These are phyloP conservation scores for Colletotrichum melonis DNA, from an alignment of 2,329 filamentous ascomycete genomes.

Conservation along the genomic window DNA sequence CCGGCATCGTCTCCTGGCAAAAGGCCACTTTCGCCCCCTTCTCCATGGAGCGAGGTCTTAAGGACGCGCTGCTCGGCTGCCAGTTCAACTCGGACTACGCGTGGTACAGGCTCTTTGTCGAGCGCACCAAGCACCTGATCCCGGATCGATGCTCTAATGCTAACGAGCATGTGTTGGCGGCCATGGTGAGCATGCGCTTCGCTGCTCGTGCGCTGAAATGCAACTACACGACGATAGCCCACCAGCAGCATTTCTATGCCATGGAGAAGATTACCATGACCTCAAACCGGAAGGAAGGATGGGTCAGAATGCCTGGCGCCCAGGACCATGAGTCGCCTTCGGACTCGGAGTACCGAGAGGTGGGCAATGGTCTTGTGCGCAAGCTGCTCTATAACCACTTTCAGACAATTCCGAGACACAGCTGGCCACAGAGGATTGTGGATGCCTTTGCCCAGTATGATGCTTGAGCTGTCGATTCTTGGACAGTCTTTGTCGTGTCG, in stretches of 20 bases:
- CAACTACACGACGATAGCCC: not conserved
- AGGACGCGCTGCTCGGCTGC: slow-evolving; percentile 8
- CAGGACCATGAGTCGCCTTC: not conserved
- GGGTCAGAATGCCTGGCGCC: not conserved
- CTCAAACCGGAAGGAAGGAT: not conserved
- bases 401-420: not conserved
- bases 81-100: slow-evolving; percentile 10
- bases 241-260: not conserved
- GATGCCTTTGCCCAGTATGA: not conserved
- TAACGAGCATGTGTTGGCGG: not conserved
- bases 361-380: not conserved
- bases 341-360: not conserved
- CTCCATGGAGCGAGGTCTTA: slow-evolving; percentile 7
- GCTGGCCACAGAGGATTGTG: not conserved
- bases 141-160: not conserved
- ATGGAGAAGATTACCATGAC: not conserved
- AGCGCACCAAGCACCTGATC: not conserved
- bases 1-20: slow-evolving; percentile 1
- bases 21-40: not conserved
- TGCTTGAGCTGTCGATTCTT: not conserved
- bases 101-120: slow-evolving; percentile 2
- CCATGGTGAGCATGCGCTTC: not conserved
- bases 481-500: not conserved
- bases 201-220: not conserved
- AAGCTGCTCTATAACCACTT: not conserved